phyloP scores from a whole-genome alignment of 192 early-diverging fungal species.

The Podila verticillata region DNA sequence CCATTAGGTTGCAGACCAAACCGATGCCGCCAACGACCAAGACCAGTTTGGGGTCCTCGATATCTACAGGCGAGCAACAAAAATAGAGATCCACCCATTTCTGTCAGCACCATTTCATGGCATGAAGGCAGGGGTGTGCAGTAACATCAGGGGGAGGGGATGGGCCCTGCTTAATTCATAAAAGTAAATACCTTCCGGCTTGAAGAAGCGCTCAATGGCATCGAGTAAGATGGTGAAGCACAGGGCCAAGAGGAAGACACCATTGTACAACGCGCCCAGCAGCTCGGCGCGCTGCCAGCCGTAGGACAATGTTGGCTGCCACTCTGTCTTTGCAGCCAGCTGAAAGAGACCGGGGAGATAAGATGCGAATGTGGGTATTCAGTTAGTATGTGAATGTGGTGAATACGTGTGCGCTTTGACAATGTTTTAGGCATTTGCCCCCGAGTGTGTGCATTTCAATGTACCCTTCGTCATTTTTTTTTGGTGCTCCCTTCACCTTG shows the following conservation, averaged over 20 bases:
- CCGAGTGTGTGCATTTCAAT: no score
- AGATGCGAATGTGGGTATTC: background rate
- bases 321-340: slow-evolving; percentile 69
- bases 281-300: slow-evolving; percentile 94
- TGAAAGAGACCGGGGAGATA: slow-evolving; percentile 5
- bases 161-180: background rate
- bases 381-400: no score
- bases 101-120: slow-evolving; percentile 57
- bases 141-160: background rate
- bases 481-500: no score
- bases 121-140: background rate
- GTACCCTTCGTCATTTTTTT: no score
- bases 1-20: slow-evolving; percentile 80
- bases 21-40: slow-evolving; percentile 83
- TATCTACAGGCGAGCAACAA: slow-evolving; percentile 67
- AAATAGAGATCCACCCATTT: slow-evolving; percentile 55
- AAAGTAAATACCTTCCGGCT: slow-evolving; percentile 61
- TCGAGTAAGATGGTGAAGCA: slow-evolving; percentile 92
- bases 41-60: slow-evolving; percentile 78
- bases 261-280: slow-evolving; percentile 92
- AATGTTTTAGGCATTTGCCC: no score
- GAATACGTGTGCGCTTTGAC: no score
- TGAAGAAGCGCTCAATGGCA: slow-evolving; percentile 84
- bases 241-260: slow-evolving; percentile 88
- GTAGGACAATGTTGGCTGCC: slow-evolving; percentile 77